Conservation (phyloP, 2,329 filamentous ascomycete genomes). For the Fusarium sp. region DNA sequence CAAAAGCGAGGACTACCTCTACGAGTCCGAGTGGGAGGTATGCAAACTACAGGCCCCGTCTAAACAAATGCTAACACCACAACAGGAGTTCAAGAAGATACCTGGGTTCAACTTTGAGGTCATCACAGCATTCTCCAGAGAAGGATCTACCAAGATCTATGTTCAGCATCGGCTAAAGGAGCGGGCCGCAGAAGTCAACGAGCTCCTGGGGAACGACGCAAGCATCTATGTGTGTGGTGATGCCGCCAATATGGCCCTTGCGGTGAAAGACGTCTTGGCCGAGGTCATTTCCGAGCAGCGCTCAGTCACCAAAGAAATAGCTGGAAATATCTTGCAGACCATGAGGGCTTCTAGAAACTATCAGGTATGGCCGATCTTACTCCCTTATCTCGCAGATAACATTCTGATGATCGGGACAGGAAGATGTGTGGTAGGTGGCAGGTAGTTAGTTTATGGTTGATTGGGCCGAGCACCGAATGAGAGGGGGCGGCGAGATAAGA, state of each 20-base stretch:
- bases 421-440: no score
- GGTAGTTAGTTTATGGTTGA: no score
- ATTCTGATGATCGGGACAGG: no score
- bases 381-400: no score
- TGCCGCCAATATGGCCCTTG: slow-evolving; percentile 1
- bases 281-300: not conserved
- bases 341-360: not conserved
- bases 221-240: slow-evolving; percentile 9
- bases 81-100: not conserved
- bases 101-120: not conserved
- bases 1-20: not conserved
- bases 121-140: not conserved
- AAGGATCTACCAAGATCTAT: not conserved
- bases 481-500: no score
- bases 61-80: not conserved
- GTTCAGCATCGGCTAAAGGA: slow-evolving; percentile 2
- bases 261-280: not conserved
- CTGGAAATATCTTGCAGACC: not conserved
- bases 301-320: not conserved
- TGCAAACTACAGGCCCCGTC: not conserved
- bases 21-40: not conserved
- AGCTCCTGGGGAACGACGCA: not conserved
- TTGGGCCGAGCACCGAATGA: no score
- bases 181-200: not conserved
- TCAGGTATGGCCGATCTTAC: not conserved